Evolutionary conservation across 139 green algal species (phyloP).

Genomic region (Eudorina sp.): DNA sequence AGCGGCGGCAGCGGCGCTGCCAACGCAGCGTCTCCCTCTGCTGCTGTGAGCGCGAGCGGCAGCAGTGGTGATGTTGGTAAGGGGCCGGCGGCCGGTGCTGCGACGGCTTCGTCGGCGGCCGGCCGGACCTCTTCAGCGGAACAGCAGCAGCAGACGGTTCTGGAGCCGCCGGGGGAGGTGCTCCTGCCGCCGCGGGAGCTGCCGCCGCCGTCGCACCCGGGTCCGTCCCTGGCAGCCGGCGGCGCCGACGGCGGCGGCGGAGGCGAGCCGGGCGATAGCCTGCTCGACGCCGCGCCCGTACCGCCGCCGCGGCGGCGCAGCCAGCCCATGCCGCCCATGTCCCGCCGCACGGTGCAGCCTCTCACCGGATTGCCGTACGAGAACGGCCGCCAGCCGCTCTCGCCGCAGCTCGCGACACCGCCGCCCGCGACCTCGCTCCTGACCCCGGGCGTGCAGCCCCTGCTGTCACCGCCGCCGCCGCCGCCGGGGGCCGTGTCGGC

Average conservation of each 20-base stretch:
- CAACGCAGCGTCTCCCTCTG: background rate
- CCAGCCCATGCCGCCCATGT: conserved; percentile 11
- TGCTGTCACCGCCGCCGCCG: background rate
- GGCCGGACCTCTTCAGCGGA: too few relatives aligned
- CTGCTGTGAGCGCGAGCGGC: background rate
- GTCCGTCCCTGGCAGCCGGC: background rate
- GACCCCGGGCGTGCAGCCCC: conserved; percentile 32
- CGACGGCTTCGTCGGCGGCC: too few relatives aligned
- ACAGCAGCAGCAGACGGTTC: background rate
- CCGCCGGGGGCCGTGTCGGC: background rate
- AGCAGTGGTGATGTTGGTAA: too few relatives aligned
- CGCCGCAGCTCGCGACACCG: conserved; percentile 35
- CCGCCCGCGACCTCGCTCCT: conserved; percentile 32
- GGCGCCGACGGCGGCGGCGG: background rate
- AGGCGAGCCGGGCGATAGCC: background rate
- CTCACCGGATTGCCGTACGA: background rate
- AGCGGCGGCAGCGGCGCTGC: background rate
- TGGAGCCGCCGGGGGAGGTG: conserved; percentile 7
- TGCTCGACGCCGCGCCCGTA: background rate
- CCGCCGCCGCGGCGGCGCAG: conserved; percentile 33
- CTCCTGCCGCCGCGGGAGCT: background rate
- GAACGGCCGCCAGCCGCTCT: background rate
- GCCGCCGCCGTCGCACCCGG: too few relatives aligned
- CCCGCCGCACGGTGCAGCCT: background rate
- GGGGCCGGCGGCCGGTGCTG: too few relatives aligned